phyloP scores from a whole-genome alignment of 257 asterid species.

The Solanum tacnaense region DNA sequence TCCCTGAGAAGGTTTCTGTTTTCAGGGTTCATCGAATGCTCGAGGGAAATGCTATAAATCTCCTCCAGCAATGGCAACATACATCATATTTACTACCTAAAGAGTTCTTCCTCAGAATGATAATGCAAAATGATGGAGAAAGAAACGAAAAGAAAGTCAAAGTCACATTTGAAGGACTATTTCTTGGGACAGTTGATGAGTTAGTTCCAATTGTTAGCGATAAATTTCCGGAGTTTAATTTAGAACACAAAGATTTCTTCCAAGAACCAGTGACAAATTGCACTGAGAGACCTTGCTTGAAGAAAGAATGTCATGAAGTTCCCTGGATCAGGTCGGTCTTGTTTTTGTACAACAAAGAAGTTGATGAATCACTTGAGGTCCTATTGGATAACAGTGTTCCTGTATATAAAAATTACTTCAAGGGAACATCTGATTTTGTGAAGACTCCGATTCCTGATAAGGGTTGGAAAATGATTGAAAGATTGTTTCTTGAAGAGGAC shows the following conservation, averaged over 20 bases:
- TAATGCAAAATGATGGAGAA: background rate
- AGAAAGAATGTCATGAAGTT: conserved; percentile 3
- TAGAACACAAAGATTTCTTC: conserved; percentile 8
- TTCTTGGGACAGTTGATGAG: conserved; percentile 14
- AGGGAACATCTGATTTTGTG: conserved; percentile 21
- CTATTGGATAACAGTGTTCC: background rate
- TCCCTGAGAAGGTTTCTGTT: conserved; percentile 9
- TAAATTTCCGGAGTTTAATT: conserved; percentile 7
- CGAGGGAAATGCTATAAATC: background rate
- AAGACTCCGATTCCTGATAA: conserved; percentile 1
- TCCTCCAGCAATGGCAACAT: conserved; percentile 19
- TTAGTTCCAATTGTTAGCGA: background rate
- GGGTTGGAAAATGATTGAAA: conserved; percentile 11
- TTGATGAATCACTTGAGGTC: background rate
- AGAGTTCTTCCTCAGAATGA: conserved; percentile 11
- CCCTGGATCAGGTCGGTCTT: conserved; percentile 15
- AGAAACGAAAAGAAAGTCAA: background rate
- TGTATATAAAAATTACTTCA: background rate
- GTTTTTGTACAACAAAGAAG: background rate
- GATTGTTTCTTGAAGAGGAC: background rate
- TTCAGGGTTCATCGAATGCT: conserved; percentile 6
- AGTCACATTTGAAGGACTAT: conserved; percentile 8
- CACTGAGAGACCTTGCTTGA: background rate
- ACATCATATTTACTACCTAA: background rate
- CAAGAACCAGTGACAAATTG: background rate